Evolutionary conservation across 345 rosid species (phyloP), one percentile per base, ranked within the genome.

Genomic region (Eucalyptus paniculata): DNA sequence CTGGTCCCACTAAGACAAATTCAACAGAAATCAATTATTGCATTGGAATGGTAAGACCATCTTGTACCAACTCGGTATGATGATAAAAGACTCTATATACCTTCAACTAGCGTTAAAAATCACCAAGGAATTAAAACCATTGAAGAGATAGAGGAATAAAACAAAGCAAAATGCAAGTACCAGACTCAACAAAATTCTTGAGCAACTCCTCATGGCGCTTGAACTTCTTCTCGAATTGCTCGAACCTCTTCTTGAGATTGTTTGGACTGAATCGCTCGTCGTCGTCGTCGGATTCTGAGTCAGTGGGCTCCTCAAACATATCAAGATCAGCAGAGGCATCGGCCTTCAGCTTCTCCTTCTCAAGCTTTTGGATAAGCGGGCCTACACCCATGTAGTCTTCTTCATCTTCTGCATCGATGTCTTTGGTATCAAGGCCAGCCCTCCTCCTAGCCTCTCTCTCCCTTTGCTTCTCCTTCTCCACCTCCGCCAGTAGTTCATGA

Each of bases 301-400:
- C 99, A 0, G 97, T 92, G 3, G 96, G 95, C 89, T 95, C 99
- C 83, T 97, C 97, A 4, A 50, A 56, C 42, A 82, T 19, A 89
- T 91, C 72, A 88, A 93, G 90, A 18, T 93, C 94, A 60, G 89
- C 81, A 54, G 89, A 56, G 37, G 89, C 65, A 62, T 56, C 45
- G 4, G 91, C 92, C 89, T 95, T 96, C 83, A 92, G 91, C 81
- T 90, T 93, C 94, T 93, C 90, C 89, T 94, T 95, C 92, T 96
- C 95, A 19, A 97, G 94, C 94, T 94, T 97, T 91, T 95, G 96
- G 53, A 97, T 96, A 92, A 97, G 91, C 1, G 97, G 95, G 72
- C 93, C 93, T 45, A 97, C 96, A 6, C 98, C 98, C 92, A 96
- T 88, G 92, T 94, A 97, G 69, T 97, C 99, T 90, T 96, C 99